These are phyloP conservation scores for Stenogyne calaminthoides DNA, from an alignment of 305 asterid species.

Conservation along the genomic window DNA sequence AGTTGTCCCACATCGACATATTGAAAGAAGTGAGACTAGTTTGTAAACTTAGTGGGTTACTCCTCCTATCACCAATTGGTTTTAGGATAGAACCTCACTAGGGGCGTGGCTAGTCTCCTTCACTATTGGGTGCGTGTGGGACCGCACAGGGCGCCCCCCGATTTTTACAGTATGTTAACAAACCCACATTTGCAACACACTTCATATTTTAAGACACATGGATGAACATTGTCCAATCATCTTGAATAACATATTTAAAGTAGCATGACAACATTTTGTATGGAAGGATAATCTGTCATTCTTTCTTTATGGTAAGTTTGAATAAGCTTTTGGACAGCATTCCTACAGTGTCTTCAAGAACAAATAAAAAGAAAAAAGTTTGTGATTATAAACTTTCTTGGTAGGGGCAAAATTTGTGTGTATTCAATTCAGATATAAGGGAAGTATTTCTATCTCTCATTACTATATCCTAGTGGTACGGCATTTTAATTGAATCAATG, in stretches of 20 bases:
- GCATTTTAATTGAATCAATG: background rate
- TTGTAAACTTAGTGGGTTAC: too few species aligned
- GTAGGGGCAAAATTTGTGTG: background rate
- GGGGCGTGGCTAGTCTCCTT: too few species aligned
- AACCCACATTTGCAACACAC: background rate
- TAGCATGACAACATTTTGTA: background rate
- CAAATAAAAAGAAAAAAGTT: background rate
- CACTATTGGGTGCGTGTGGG: too few species aligned
- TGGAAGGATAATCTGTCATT: background rate
- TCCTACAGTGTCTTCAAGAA: background rate
- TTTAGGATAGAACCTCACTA: too few species aligned
- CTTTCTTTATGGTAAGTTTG: background rate
- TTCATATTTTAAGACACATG: constrained; percentile 1
- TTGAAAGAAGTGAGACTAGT: too few species aligned
- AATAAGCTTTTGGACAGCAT: constrained; percentile 1
- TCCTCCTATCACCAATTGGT: too few species aligned
- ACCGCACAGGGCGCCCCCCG: too few species aligned
- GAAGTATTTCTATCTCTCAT: constrained; percentile 6
- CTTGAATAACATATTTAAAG: background rate
- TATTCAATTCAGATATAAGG: background rate
- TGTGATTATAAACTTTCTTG: background rate
- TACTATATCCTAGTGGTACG: background rate
- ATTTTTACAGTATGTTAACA: too few species aligned
- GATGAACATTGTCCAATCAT: background rate
- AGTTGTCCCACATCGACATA: too few species aligned